Conservation (phyloP, 1,139 yeast species). For the Groenewaldozyma auringiensis region DNA sequence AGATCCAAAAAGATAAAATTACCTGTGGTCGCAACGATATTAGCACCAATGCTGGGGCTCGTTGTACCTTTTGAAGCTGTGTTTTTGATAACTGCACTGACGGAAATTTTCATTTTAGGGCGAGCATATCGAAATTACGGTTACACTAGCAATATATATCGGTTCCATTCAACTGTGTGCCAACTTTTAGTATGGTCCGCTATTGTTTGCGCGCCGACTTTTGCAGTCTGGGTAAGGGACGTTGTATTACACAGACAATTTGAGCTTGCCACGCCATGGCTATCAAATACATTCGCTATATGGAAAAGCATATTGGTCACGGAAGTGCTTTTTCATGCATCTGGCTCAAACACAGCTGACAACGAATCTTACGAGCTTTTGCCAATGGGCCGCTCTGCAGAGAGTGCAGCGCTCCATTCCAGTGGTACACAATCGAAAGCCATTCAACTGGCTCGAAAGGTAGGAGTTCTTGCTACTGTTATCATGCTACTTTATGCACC, state of each 20-base stretch:
- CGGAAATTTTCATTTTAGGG: conserved; percentile 19
- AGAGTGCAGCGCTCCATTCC: neutral
- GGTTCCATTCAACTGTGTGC: conserved; percentile 17
- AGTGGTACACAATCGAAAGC: neutral
- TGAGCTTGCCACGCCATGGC: conserved; percentile 21
- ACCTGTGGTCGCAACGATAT: neutral
- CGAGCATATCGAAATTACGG: conserved; percentile 5
- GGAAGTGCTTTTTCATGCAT: neutral
- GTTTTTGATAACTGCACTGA: conserved; percentile 35
- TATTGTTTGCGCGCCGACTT: conserved; percentile 29
- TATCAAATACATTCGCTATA: neutral
- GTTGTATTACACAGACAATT: conserved; percentile 26
- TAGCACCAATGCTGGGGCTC: neutral
- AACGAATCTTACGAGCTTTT: neutral
- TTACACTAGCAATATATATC: conserved; percentile 9
- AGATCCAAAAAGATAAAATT: neutral
- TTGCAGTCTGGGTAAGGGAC: conserved; percentile 32
- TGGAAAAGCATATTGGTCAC: neutral
- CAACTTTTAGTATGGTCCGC: conserved; percentile 29
- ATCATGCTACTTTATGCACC: neutral
- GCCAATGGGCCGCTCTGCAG: neutral
- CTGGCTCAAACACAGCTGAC: neutral
- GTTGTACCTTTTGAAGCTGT: conserved; percentile 28
- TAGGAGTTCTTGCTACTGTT: neutral
- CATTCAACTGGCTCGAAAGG: neutral